Evolutionary conservation across 805 yeast species (phyloP), one percentile per base, ranked within the genome.

Genomic region (Cyberlindnera sargentensis): DNA sequence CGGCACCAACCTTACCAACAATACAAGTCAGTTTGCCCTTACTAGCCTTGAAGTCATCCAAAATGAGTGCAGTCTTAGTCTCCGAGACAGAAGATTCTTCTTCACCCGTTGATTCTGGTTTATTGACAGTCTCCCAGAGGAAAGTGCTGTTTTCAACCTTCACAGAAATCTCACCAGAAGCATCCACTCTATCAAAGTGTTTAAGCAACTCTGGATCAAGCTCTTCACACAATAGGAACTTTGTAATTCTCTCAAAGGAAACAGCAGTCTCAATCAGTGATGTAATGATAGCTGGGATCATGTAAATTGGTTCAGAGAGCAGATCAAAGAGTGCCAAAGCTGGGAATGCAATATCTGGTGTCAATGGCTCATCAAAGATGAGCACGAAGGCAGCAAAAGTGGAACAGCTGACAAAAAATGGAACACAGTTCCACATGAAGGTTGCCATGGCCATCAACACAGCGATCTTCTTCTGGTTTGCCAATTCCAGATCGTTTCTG

Each of bases 321-420:
- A 93, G 70, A 62, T 91, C 91, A 72, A 91, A 93, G 42, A 90
- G 71, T 6, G 96, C 75, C 44, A 88, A 71, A 3, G 97, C 95
- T 28, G 96, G 89, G 70, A 91, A 85, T 5, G 93, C 96, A 48
- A 90, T 72, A 53, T 93, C 98, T 2, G 97, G 84, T 1, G 91
- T 75, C 58, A 93, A 73, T 31, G 95, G 89, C 40, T 63, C 69
- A 47, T 68, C 20, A 15, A 15, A 15, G 26, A 71, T 67, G 20
- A 69, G 46, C 4, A 81, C 74, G 58, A 73, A 82, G 1, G 74
- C 57, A 2, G 77, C 71, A 62, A 82, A 81, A 1, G 83, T 72
- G 5, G 77, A 68, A 52, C 82, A 76, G 2, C 84, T 74, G 4
- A 82, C 84, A 53, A 80, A 62, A 48, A 80, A 71, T 7, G 88